Base-by-base conservation (phyloP, 176 grass and related monocot species). In the Zea luxurians region DNA sequence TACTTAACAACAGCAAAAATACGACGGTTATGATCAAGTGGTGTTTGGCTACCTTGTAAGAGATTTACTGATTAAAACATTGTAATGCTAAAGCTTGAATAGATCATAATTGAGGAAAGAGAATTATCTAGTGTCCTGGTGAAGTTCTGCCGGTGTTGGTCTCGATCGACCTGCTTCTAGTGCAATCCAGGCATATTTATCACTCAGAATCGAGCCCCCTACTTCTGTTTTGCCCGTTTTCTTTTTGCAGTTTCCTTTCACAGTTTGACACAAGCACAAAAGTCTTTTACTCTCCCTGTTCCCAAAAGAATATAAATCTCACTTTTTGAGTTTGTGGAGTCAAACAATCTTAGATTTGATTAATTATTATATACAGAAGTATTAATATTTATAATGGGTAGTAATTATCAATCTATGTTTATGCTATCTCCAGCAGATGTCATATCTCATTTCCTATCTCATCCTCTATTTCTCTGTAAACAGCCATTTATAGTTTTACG, bases 161-260 rank as follows among this genome's bases (percentile, higher is more conserved):
- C 27, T 27, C 27, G 27, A 27, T 66, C 12, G 36, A 82, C 4
- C 6, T 66, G 46, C 18, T 60, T 73, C 17, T 65, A 38, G 3
- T 74, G 48, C 53, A 61, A 61, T 49, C 74, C 66, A 71, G 3
- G 13, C n/a, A 55, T 66, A 84, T 54, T 61, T 84, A 13, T 70
- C 55, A 48, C 61, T 69, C 4, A 63, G 58, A 61, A 61, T 20
- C 3, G 0, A 66, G 53, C 2, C 5, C 4, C 52, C 70, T n/a
- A 16, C 13, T 13, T 54, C 50, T 52, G n/a, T 5, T 63, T 77
- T 70, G 6, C 61, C 8, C 1, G 2, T 53, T 66, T 15, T 8
- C 4, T 58, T 45, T 64, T 66, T 15, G 2, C 50, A 54, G 77
- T 64, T 63, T 42, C 21, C 20, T 48, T 48, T 58, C 5, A 55